These are phyloP conservation scores for Tulasnella sp. DNA, from an alignment of 768 basidiomycete species.

Conservation along the genomic window DNA sequence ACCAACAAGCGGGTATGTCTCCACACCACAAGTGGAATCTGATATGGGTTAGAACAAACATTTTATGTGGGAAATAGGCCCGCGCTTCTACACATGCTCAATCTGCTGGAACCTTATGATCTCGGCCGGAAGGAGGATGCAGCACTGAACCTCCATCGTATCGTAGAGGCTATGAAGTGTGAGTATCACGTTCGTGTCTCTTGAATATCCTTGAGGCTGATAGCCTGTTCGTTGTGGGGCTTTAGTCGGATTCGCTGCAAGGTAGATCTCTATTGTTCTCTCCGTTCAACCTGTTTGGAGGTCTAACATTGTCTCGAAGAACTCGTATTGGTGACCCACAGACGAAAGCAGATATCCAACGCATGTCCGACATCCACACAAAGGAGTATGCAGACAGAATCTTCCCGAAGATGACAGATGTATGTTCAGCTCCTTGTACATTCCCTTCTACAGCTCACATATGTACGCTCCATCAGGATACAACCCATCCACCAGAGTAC, in stretches of 20 bases:
- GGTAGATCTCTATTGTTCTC: slow-evolving; percentile 26
- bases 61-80: slow-evolving; percentile 47
- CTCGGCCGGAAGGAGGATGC: slow-evolving; percentile 38
- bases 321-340: slow-evolving; percentile 74
- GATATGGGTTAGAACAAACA: too few species aligned
- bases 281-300: not conserved
- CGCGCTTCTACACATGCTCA: slow-evolving; percentile 85
- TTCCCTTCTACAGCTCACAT: not conserved
- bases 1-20: slow-evolving; percentile 39
- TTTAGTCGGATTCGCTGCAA: slow-evolving; percentile 53
- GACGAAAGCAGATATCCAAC: slow-evolving; percentile 44
- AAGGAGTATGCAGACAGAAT: slow-evolving; percentile 56
- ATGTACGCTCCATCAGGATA: slow-evolving; percentile 40
- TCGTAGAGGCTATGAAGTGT: slow-evolving; percentile 82
- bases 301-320: slow-evolving; percentile 30
- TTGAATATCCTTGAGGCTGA: slow-evolving; percentile 15
- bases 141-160: slow-evolving; percentile 61
- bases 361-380: slow-evolving; percentile 53
- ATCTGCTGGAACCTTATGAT: slow-evolving; percentile 69
- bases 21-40: too few species aligned
- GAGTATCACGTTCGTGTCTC: slow-evolving; percentile 22
- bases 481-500: slow-evolving; percentile 69
- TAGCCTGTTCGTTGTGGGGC: not conserved
- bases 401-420: slow-evolving; percentile 68
- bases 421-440: slow-evolving; percentile 29